Base-by-base conservation (phyloP, 2,329 filamentous ascomycete genomes). In the Ascochyta clinopodiicola region DNA sequence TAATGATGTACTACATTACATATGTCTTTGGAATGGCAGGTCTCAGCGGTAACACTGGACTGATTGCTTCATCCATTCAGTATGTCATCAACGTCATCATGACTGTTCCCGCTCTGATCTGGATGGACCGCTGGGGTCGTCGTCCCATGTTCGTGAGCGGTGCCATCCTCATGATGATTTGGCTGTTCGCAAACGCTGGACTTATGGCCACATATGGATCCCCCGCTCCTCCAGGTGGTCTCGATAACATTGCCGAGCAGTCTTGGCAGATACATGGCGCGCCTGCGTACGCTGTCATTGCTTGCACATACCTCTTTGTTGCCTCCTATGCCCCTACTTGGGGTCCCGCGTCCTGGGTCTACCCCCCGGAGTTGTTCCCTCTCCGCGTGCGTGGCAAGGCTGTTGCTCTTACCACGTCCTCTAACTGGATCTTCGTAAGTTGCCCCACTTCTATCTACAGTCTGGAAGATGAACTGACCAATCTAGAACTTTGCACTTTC, bases 31-130 rank as follows among this genome's bases (percentile, higher is more conserved):
- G 80, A 10, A 91, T 91, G 88, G 87, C 88, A 15, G 88, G 88
- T 9, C 78, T 88, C n/a, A 77, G 74, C 1, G 82, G 81, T 3
- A 79, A 84, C 62, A 81, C 80, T 48, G 82, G 86, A 34, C 81
- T 91, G 8, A 74, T 90, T 39, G 83, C 88, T 7, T 88, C 86
- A 4, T 86, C 84, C 9, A 90, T 91, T 59, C 86, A 90, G 51
- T 91, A 90, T 71, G 81, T 92, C 64, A 91, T 94, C 79, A 93
- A 93, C 72, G 90, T 94, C 1, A 57, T 87, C 47, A 90, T 91
- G 86, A 94, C 91, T 0, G 72, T 93, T 3, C 88, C 89, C 0
- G 90, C 90, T 1, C 81, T 94, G 22, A 75, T 93, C 52, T 93
- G 80, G 78, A 84, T 93, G 65, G 90, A 95, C 64, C 80, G 82